Conservation (phyloP, 192 early-diverging fungal genomes). For the Gigaspora rosea region DNA sequence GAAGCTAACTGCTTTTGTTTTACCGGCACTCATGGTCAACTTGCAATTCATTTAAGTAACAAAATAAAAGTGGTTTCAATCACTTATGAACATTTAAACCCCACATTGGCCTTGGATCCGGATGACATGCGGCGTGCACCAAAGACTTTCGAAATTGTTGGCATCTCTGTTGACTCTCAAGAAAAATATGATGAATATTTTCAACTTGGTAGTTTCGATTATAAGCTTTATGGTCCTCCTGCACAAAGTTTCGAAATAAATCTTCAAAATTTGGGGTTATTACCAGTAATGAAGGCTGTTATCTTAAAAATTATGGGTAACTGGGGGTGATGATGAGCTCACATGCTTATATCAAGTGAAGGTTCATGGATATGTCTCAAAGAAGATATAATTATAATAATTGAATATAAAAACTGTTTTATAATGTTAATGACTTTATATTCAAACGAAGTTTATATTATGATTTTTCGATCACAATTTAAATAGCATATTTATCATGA, state of each 20-base stretch:
- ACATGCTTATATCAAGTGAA: not conserved
- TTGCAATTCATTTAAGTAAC: not conserved
- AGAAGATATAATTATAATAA: too few species aligned
- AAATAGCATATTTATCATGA: too few species aligned
- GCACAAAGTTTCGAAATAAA: not conserved
- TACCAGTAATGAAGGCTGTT: not conserved
- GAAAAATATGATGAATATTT: not conserved
- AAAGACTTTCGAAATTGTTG: not conserved
- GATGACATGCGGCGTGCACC: not conserved
- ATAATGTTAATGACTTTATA: too few species aligned
- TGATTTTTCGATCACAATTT: too few species aligned
- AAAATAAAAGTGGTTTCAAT: not conserved
- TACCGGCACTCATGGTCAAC: not conserved
- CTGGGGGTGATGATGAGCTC: not conserved
- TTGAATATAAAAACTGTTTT: too few species aligned
- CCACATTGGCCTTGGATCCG: not conserved
- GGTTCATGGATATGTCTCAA: not conserved
- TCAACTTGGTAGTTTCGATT: not conserved
- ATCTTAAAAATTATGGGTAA: not conserved
- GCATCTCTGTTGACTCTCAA: not conserved
- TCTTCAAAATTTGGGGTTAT: not conserved
- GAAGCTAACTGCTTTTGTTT: not conserved
- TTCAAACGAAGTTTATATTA: too few species aligned
- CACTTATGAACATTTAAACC: not conserved
- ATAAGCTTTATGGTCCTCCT: not conserved